Evolutionary conservation across 176 grass and related monocot genomes (phyloP).

Genomic region (Carex cristatella): DNA sequence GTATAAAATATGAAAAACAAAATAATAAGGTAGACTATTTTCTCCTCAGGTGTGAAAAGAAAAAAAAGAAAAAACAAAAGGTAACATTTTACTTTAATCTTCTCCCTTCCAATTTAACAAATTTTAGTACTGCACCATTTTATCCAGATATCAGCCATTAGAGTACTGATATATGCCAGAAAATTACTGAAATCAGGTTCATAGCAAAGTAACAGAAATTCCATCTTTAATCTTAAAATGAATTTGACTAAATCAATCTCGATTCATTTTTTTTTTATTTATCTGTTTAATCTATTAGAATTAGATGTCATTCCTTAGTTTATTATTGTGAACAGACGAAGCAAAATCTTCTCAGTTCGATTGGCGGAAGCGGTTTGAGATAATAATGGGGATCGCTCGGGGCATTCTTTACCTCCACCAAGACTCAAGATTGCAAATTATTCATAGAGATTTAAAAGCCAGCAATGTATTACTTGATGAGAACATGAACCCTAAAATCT

Average conservation of each 20-base stretch:
- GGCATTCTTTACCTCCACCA: constrained; percentile 82
- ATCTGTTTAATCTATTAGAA: neutral
- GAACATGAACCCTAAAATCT: constrained; percentile 90
- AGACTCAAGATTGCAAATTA: constrained; percentile 76
- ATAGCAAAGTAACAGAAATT: neutral
- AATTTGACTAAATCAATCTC: neutral
- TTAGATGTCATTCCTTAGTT: neutral
- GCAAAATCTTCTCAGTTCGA: constrained; percentile 33
- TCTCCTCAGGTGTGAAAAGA: no score
- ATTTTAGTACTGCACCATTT: neutral
- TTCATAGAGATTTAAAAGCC: constrained; percentile 85
- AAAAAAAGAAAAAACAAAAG: no score
- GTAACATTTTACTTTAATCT: no score
- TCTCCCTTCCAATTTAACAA: neutral
- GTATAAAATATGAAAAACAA: no score
- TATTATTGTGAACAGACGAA: constrained; percentile 39
- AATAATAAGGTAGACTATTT: no score
- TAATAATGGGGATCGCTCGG: constrained; percentile 60
- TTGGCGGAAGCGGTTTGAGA: constrained; percentile 56
- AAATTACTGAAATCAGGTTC: neutral
- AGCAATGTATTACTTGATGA: constrained; percentile 72
- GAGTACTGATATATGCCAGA: neutral
- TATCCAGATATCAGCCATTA: neutral
- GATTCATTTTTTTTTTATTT: neutral
- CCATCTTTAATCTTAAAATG: neutral